phyloP scores from a whole-genome alignment of 1,139 yeast species.

The Ashbya aceris region DNA sequence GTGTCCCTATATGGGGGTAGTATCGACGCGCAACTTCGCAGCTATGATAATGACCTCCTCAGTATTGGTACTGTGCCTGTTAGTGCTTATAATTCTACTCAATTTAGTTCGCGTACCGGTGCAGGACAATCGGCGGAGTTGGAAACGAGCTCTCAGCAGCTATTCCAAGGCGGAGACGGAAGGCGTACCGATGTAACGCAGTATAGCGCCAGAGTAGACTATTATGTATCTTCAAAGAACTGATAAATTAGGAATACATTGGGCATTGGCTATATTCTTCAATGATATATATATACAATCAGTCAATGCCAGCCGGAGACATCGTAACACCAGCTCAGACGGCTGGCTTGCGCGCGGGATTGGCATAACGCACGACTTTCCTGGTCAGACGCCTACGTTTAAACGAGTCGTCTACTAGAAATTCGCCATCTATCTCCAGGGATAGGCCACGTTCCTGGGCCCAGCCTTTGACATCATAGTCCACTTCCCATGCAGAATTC shows the following conservation, averaged over 20 bases:
- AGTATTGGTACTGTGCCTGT: conserved; percentile 43
- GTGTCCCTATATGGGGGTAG: conserved; percentile 65
- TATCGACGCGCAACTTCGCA: conserved; percentile 49
- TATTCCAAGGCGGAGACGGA: conserved; percentile 43
- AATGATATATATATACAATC: no score
- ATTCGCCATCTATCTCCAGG: conserved; percentile 42
- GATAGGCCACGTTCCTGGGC: conserved; percentile 41
- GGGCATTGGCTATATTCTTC: no score
- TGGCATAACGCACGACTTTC: conserved; percentile 41
- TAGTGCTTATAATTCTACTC: conserved; percentile 35
- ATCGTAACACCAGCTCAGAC: no score
- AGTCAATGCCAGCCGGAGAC: no score
- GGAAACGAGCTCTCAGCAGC: conserved; percentile 42
- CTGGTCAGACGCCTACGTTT: conserved; percentile 49
- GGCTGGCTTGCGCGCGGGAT: conserved; percentile 33
- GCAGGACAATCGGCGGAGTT: conserved; percentile 45
- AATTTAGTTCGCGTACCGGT: conserved; percentile 39
- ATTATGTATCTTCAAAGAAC: no score
- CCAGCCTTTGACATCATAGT: conserved; percentile 46
- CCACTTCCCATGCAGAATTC: conserved; percentile 61
- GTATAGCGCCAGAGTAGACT: neutral
- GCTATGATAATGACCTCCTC: conserved; percentile 60
- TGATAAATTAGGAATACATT: no score
- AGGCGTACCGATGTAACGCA: conserved; percentile 41
- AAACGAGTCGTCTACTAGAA: conserved; percentile 45